Conservation (phyloP, 768 basidiomycete species). For the Hygrocybe punicea region DNA sequence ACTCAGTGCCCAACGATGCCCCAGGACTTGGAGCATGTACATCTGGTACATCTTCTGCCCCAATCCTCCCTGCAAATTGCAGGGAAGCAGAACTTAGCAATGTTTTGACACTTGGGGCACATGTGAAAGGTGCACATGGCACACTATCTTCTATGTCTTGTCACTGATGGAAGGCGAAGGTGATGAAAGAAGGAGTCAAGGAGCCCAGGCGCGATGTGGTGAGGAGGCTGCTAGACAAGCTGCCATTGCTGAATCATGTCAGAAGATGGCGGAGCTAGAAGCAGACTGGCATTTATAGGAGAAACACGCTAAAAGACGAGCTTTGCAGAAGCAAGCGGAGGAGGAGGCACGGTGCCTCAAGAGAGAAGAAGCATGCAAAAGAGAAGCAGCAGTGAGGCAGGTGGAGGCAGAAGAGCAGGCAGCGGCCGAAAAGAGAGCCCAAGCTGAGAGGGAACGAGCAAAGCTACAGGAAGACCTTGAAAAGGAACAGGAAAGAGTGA, state of each 20-base stretch:
- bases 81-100: no score
- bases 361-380: no score
- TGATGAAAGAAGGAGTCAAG: not conserved
- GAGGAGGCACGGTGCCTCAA: constrained; percentile 39
- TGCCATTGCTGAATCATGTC: constrained; percentile 59
- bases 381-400: no score
- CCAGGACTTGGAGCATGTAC: constrained; percentile 23
- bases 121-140: no score
- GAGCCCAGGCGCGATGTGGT: constrained; percentile 26
- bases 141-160: not conserved
- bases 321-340: constrained; percentile 41
- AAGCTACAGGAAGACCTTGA: constrained; percentile 20
- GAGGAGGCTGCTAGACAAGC: constrained; percentile 37
- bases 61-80: no score
- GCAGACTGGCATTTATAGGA: constrained; percentile 62
- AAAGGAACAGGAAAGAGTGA: constrained; percentile 32
- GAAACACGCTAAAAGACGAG: constrained; percentile 46
- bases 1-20: constrained; percentile 39
- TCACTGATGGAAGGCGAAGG: constrained; percentile 2
- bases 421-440: constrained; percentile 26
- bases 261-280: constrained; percentile 67
- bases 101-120: no score
- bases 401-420: constrained; percentile 16
- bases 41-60: constrained; percentile 12
- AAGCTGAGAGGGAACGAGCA: constrained; percentile 19